Evolutionary conservation across 1,139 yeast species (phyloP).

Genomic region (Kodamaea sp.): DNA sequence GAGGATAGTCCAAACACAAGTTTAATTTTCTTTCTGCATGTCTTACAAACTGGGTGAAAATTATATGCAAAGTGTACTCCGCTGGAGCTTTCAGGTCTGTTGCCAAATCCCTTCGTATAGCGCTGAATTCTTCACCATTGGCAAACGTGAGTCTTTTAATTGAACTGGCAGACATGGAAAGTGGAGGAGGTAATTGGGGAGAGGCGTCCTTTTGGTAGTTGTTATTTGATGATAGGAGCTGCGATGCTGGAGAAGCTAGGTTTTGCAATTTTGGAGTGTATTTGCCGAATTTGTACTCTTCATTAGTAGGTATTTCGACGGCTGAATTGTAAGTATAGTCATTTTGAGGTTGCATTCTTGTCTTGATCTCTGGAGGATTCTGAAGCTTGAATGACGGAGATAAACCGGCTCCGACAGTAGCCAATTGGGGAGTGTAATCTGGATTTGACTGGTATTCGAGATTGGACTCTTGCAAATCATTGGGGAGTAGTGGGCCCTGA

Average conservation of each 20-base stretch:
- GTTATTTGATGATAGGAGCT: conserved; percentile 5
- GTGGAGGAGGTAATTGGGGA: conserved; percentile 35
- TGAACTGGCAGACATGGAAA: conserved; percentile 21
- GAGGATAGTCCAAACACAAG: conserved; percentile 67
- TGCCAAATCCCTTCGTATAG: conserved; percentile 49
- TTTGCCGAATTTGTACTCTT: too few species aligned
- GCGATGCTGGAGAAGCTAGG: conserved; percentile 28
- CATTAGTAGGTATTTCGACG: too few species aligned
- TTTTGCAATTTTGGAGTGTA: too few species aligned
- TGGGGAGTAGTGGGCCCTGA: too few species aligned
- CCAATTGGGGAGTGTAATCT: too few species aligned
- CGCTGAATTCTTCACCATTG: conserved; percentile 37
- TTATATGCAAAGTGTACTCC: conserved; percentile 89
- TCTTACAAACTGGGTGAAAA: conserved; percentile 93
- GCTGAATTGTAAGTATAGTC: too few species aligned
- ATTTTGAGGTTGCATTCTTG: not conserved
- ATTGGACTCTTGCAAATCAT: not conserved
- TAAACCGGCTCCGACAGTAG: too few species aligned
- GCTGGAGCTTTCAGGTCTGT: conserved; percentile 80
- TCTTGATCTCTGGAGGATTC: not conserved
- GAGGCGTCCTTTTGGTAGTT: conserved; percentile 27
- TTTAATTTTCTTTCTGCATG: conserved; percentile 86
- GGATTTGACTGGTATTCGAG: too few species aligned
- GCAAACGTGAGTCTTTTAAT: conserved; percentile 25
- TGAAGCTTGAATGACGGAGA: conserved; percentile 1